Percentiles rank a stretch among this genome's conserved stretches.
Evolutionary conservation across 1,284 basidiomycete genomes (phyloP).

Genomic region (Paramarasmius palmivorus): DNA sequence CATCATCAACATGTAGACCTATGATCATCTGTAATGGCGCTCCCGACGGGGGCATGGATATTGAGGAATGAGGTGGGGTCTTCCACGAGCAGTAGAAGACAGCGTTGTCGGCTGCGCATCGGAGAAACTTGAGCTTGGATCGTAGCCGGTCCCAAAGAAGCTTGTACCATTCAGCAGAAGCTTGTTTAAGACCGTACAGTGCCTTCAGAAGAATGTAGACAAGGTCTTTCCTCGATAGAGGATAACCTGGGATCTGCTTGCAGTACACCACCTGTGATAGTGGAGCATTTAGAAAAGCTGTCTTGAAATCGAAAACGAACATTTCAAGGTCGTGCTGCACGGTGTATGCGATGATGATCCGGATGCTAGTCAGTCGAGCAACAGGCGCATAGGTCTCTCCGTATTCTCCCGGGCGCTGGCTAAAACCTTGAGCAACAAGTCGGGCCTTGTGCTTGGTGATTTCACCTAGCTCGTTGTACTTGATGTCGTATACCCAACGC

Average conservation of each 20-base stretch:
- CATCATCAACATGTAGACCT: constrained; percentile 8
- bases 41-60: constrained; percentile 6
- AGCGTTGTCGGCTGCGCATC: constrained; percentile 14
- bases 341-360: constrained; percentile 8
- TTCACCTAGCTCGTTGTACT: constrained; percentile 15
- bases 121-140: constrained; percentile 17
- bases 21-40: no score
- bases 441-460: constrained; percentile 12
- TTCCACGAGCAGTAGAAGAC: constrained; percentile 14
- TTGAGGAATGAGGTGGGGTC: constrained; percentile 8
- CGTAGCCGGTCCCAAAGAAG: constrained; percentile 19
- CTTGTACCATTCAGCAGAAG: constrained; percentile 26
- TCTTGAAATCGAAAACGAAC: constrained; percentile 25
- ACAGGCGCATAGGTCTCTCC: constrained; percentile 18
- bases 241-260: constrained; percentile 26
- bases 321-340: constrained; percentile 10
- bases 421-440: constrained; percentile 20
- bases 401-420: constrained; percentile 14
- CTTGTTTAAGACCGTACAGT: constrained; percentile 32
- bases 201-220: constrained; percentile 13
- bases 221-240: background rate
- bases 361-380: constrained; percentile 12
- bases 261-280: constrained; percentile 30
- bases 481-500: constrained; percentile 27
- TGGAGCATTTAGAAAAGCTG: constrained; percentile 31